Base-by-base conservation (phyloP, 2,329 filamentous ascomycete species). In the Metarhizium robertsii region DNA sequence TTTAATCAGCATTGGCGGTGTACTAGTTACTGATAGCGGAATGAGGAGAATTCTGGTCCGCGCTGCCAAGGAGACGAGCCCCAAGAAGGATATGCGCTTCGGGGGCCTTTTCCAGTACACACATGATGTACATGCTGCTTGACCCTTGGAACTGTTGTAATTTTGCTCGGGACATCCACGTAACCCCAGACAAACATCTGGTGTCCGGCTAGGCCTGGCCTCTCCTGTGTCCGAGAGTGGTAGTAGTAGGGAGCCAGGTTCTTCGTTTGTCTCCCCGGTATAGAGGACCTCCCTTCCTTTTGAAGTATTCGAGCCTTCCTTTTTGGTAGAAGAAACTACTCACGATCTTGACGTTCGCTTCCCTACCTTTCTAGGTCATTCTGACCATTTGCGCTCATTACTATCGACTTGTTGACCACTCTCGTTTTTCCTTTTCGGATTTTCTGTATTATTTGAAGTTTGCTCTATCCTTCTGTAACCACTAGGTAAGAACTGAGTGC, bases 101-200 rank as follows among this genome's bases (percentile, higher is more conserved):
- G 25, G 25, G 25, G 25, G 25, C 25, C 25, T 25, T 25, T 25
- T 4, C 25, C 3, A 25, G 25, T 25, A 25, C 25, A 25, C 25
- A 25, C 25, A 25, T 25, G 25, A 25, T 25, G 25, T 40, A 49
- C 34, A 32, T 36, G 36, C 11, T 36, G 10, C 10, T 30, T 47
- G 47, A 54, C 49, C 55, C 54, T 54, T 58, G 54, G 52, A 54
- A 56, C 52, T 47, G 30, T 49, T 53, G 43, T 58, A 56, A 58
- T 58, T 50, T 56, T 45, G 49, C 53, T 7, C 29, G 36, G n/a
- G 38, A 16, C 34, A 32, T 14, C 53, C n/a, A 32, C 6, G 40
- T n/a, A 6, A 43, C 13, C 40, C 40, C 40, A 43, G 16, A 43
- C 11, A 43, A 43, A 10, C 16, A 18, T n/a, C 40, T 18, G 6